Evolutionary conservation across 2,329 filamentous ascomycete genomes (phyloP), one percentile per base, ranked within the genome.

Genomic region (Nigrograna mackinnonii): DNA sequence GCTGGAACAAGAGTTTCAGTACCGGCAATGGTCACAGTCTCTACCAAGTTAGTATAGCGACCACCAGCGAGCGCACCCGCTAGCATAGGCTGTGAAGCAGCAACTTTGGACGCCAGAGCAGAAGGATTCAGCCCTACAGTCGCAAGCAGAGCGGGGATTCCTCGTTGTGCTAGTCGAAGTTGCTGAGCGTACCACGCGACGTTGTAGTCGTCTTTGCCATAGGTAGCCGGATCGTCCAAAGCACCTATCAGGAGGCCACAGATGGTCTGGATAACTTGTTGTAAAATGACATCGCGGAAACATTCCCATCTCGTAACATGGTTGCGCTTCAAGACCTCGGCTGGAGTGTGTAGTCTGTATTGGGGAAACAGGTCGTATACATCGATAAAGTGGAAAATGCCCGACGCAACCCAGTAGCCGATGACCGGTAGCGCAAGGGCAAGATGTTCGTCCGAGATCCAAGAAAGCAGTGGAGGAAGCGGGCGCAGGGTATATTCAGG

Each of bases 281-380:
- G 92, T 44, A 97, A 66, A 41, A 97, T 73, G 55, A 97, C 92
- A 75, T 97, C 92, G 67, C 89, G 85, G 50, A 92, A 83, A 3
- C 96, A 91, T 60, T 96, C 86, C 72, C 82, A 89, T 49, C 90
- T 83, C 35, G 87, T 82, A 39, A 90, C 92, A 62, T 89, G 89
- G 70, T 96, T 96, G 58, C 91, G 83, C 69, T 89, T 89, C 24
- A 85, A 67, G 50, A 97, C 87, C 70, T 97, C 92, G 39, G 90
- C 91, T 12, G 94, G 94, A 0, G 94, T 97, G 72, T 99, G 94
- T 31, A 99, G 79, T 50, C 94, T 87, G 72, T 97, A 96, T 60
- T 95, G 83, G 14, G 91, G 86, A 67, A 92, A 95, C 26, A 92
- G 74, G 68, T 96, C 89, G 71, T 85, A 85, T 44, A 84, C 76